Evolutionary conservation across 2,329 filamentous ascomycete genomes (phyloP).

Genomic region (Fusarium neocosmosporiellum): DNA sequence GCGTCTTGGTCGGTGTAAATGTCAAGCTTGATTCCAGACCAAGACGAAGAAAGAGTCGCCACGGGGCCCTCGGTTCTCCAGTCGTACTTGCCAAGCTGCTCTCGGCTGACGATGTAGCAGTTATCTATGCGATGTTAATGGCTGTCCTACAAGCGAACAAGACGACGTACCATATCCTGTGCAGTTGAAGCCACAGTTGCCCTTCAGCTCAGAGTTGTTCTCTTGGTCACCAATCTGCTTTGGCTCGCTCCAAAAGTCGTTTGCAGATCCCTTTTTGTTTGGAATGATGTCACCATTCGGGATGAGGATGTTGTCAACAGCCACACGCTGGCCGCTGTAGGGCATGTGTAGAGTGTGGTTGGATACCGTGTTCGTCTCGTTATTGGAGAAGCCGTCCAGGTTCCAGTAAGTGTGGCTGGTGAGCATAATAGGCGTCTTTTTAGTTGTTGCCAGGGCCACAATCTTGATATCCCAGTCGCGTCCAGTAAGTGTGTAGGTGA

Average conservation of each 20-base stretch:
- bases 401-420: slow-evolving; percentile 84
- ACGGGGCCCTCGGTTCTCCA: slow-evolving; percentile 71
- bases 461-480: slow-evolving; percentile 80
- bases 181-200: slow-evolving; percentile 85
- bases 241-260: slow-evolving; percentile 84
- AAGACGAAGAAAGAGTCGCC: slow-evolving; percentile 76
- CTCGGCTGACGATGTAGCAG: slow-evolving; percentile 76
- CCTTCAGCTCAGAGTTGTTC: slow-evolving; percentile 68
- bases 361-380: slow-evolving; percentile 71
- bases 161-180: slow-evolving; percentile 78
- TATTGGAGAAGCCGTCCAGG: slow-evolving; percentile 81
- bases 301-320: slow-evolving; percentile 76
- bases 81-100: slow-evolving; percentile 66
- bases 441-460: slow-evolving; percentile 75
- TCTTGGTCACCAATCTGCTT: slow-evolving; percentile 83
- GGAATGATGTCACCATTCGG: slow-evolving; percentile 81
- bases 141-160: not conserved
- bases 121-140: slow-evolving; percentile 59
- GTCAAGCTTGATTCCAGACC: slow-evolving; percentile 86
- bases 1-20: slow-evolving; percentile 87
- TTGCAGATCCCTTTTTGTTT: slow-evolving; percentile 74
- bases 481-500: slow-evolving; percentile 77
- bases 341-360: slow-evolving; percentile 81
- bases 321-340: slow-evolving; percentile 77
- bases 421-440: slow-evolving; percentile 86